phyloP scores from a whole-genome alignment of 2,329 filamentous ascomycete genomes.

The Orbilia brochopaga region DNA sequence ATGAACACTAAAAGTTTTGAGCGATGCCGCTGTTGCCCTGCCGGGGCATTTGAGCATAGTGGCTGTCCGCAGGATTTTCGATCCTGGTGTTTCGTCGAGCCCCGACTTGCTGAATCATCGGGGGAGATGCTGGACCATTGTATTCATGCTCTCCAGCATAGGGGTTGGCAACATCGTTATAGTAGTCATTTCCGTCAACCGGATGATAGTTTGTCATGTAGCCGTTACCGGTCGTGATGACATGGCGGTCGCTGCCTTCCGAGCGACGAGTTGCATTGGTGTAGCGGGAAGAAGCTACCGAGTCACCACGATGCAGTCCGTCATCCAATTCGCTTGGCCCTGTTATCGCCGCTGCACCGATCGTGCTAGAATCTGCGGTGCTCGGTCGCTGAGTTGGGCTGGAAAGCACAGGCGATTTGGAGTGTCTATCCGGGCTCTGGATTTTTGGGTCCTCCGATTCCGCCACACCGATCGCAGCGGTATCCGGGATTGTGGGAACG shows the following conservation, averaged over 20 bases:
- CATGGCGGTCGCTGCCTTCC: conserved; percentile 64
- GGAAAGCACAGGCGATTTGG: conserved; percentile 69
- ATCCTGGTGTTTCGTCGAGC: conserved; percentile 93
- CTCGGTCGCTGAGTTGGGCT: conserved; percentile 62
- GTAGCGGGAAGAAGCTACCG: conserved; percentile 95
- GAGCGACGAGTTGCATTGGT: conserved; percentile 77
- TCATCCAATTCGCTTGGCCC: conserved; percentile 69
- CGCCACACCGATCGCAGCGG: conserved; percentile 14
- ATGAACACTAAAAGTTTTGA: conserved; percentile 80
- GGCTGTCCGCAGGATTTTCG: conserved; percentile 74
- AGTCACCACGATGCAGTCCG: conserved; percentile 85
- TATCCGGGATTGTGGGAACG: conserved; percentile 7
- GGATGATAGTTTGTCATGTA: conserved; percentile 62
- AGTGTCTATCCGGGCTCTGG: conserved; percentile 71
- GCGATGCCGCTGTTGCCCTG: conserved; percentile 91
- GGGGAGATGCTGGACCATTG: conserved; percentile 62
- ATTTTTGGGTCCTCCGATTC: conserved; percentile 47
- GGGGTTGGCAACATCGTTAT: conserved; percentile 66
- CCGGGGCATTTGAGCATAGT: conserved; percentile 71
- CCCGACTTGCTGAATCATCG: conserved; percentile 90
- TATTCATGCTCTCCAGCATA: conserved; percentile 61
- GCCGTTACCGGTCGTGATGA: conserved; percentile 50
- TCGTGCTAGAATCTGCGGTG: conserved; percentile 77
- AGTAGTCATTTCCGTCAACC: conserved; percentile 62
- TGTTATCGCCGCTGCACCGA: conserved; percentile 79